These are phyloP conservation scores for Malus hybrid DNA, from an alignment of 331 rosid species.

Conservation along the genomic window DNA sequence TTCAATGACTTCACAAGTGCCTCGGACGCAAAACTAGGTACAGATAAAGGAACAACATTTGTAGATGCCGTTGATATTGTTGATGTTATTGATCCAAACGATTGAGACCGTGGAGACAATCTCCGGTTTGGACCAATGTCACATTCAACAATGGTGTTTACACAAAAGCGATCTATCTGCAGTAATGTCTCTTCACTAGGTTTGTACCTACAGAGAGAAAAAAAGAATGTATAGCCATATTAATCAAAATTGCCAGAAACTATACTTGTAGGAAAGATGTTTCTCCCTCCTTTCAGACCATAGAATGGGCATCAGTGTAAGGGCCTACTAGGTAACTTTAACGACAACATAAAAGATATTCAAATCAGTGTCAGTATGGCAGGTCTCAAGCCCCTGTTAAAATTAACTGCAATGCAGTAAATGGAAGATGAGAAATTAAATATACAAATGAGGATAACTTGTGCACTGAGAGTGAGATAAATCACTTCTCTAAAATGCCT, in stretches of 20 bases:
- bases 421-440: background rate
- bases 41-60: conserved; percentile 61
- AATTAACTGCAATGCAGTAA: background rate
- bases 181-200: conserved; percentile 87
- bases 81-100: conserved; percentile 46
- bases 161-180: conserved; percentile 94
- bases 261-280: conserved; percentile 14
- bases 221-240: conserved; percentile 11
- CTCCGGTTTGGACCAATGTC: conserved; percentile 52
- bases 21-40: conserved; percentile 74
- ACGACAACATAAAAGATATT: background rate
- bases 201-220: conserved; percentile 65
- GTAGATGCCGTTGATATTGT: conserved; percentile 27
- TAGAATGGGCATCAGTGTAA: background rate
- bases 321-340: background rate
- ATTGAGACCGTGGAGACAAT: conserved; percentile 47
- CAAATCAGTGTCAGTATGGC: background rate
- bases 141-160: conserved; percentile 77
- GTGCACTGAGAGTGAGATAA: background rate
- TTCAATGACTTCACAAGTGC: conserved; percentile 75
- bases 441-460: background rate
- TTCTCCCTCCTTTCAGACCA: background rate
- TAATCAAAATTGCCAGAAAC: background rate
- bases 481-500: background rate
- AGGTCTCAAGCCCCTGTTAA: background rate